These are phyloP conservation scores for Pythium sp. DNA, from an alignment of 352 stramenopile genomes.

Conservation along the genomic window DNA sequence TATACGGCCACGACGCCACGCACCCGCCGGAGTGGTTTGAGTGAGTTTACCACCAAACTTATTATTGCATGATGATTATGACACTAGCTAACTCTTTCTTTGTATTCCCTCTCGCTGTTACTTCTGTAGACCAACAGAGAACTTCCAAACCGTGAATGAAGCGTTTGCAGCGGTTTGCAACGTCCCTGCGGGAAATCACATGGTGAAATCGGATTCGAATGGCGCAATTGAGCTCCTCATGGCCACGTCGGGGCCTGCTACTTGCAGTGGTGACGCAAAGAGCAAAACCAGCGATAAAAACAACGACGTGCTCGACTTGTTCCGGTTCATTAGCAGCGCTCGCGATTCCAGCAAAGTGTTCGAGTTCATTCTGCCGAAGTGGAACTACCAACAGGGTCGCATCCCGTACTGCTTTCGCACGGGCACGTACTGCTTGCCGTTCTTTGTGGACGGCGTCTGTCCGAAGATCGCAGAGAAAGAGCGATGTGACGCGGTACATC, in stretches of 20 bases:
- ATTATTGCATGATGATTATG: neutral
- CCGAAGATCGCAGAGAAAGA: slow-evolving; percentile 26
- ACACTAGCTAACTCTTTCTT: neutral
- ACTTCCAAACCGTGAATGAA: slow-evolving; percentile 34
- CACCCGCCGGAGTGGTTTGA: slow-evolving; percentile 48
- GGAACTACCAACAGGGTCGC: slow-evolving; percentile 35
- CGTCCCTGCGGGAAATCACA: slow-evolving; percentile 36
- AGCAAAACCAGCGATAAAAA: neutral
- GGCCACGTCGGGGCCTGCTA: neutral
- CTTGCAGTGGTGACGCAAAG: neutral
- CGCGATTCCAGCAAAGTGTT: neutral
- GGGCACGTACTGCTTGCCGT: slow-evolving; percentile 47
- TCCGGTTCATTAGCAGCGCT: slow-evolving; percentile 5
- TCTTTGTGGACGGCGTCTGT: slow-evolving; percentile 46
- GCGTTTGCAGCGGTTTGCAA: slow-evolving; percentile 30
- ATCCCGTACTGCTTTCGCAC: slow-evolving; percentile 62
- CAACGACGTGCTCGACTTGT: neutral
- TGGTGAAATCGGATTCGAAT: slow-evolving; percentile 23
- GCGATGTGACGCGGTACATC: slow-evolving; percentile 41
- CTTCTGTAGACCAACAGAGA: slow-evolving; percentile 27
- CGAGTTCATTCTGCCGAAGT: slow-evolving; percentile 36
- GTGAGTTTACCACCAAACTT: slow-evolving; percentile 29
- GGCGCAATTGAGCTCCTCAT: slow-evolving; percentile 15
- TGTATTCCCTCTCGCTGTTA: neutral
- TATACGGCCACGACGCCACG: slow-evolving; percentile 33